phyloP scores from a whole-genome alignment of 192 early-diverging fungal species.

The Piromyces finnis region DNA sequence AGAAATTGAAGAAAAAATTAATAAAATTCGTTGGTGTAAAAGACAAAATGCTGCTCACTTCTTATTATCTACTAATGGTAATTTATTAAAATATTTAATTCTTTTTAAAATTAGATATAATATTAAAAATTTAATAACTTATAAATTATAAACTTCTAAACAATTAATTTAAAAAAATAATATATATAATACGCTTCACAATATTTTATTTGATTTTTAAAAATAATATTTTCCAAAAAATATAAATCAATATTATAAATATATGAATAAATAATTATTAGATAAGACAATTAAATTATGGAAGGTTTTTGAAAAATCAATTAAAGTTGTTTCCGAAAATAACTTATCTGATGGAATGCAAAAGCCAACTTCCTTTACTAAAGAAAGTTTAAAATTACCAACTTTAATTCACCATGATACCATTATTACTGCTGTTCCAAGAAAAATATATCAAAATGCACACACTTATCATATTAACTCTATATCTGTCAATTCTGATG shows the following conservation, averaged over 20 bases:
- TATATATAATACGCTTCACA: no score
- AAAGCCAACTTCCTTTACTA: neutral
- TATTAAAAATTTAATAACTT: no score
- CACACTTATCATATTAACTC: constrained; percentile 99
- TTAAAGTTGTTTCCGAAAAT: constrained; percentile 86
- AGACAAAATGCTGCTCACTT: constrained; percentile 91
- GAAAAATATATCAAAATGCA: constrained; percentile 92
- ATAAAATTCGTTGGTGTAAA: constrained; percentile 98
- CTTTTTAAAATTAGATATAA: no score
- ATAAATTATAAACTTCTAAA: no score
- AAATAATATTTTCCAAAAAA: no score
- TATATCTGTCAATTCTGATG: constrained; percentile 96
- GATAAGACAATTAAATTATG: constrained; percentile 99
- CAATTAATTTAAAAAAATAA: no score
- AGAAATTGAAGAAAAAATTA: constrained; percentile 99
- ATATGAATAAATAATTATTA: constrained; percentile 3
- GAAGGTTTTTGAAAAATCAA: constrained; percentile 97
- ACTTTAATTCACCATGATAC: constrained; percentile 86
- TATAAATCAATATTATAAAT: neutral
- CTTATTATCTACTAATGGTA: constrained; percentile 91
- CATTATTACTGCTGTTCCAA: constrained; percentile 84
- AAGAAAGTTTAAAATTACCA: constrained; percentile 43
- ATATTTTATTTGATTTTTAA: no score
- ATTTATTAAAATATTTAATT: no score
- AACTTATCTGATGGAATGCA: constrained; percentile 51